These are phyloP conservation scores for Monilinia laxa DNA, from an alignment of 2,329 filamentous ascomycete genomes.

Conservation along the genomic window DNA sequence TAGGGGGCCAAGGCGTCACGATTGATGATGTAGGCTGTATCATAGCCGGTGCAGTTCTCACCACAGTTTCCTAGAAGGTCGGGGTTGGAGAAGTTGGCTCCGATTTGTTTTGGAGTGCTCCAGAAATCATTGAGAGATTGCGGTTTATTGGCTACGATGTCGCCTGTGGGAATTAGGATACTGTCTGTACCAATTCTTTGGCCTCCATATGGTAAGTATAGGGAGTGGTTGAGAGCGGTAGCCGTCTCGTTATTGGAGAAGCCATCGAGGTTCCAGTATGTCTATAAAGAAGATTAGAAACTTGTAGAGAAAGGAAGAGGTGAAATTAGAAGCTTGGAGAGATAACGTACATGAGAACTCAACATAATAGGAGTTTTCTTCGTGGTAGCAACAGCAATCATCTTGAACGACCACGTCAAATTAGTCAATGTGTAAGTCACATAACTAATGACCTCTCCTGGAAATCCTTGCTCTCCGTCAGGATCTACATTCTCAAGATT, in stretches of 20 bases:
- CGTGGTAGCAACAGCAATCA: slow-evolving; percentile 67
- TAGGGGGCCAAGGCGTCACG: slow-evolving; percentile 55
- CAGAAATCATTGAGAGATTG: slow-evolving; percentile 79
- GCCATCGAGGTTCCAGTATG: slow-evolving; percentile 82
- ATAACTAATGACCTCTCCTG: slow-evolving; percentile 71
- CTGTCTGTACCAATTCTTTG: slow-evolving; percentile 67
- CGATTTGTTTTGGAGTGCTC: slow-evolving; percentile 76
- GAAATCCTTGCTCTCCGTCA: slow-evolving; percentile 74
- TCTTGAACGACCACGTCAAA: slow-evolving; percentile 69
- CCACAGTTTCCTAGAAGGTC: slow-evolving; percentile 75
- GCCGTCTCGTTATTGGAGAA: slow-evolving; percentile 71
- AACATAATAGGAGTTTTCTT: slow-evolving; percentile 83
- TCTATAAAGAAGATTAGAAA: slow-evolving; percentile 46
- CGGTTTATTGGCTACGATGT: slow-evolving; percentile 66
- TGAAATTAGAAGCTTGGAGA: not conserved
- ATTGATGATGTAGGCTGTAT: slow-evolving; percentile 69
- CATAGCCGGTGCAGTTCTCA: slow-evolving; percentile 77
- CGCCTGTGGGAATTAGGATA: slow-evolving; percentile 73
- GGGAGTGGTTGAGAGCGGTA: slow-evolving; percentile 66
- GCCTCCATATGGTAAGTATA: slow-evolving; percentile 71
- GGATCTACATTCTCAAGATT: slow-evolving; percentile 44
- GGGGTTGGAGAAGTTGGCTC: slow-evolving; percentile 62
- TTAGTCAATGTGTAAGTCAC: slow-evolving; percentile 70
- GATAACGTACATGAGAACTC: slow-evolving; percentile 52
- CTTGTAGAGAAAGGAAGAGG: not conserved